A percentile compares a stretch with the other conserved stretches of the same genome.
Evolutionary conservation across 169 alveolate genomes (phyloP).

Genomic region (Plasmodium sp.): DNA sequence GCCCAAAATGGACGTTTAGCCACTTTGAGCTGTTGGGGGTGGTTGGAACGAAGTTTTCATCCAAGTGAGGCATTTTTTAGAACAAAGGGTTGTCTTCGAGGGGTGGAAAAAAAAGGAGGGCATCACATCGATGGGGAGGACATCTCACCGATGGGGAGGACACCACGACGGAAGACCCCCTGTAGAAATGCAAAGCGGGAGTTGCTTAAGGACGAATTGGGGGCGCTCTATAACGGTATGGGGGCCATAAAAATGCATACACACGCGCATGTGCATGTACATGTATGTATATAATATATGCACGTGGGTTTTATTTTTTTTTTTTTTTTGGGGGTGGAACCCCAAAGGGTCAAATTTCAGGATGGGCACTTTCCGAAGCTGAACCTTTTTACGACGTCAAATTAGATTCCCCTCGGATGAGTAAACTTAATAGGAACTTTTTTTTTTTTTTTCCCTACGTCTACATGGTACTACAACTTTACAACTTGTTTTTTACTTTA

Average conservation of each 20-base stretch:
- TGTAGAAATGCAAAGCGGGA: background rate
- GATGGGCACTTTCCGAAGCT: too few species aligned
- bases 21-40: background rate
- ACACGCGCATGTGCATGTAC: background rate
- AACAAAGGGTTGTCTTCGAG: background rate
- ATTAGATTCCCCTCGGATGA: too few species aligned
- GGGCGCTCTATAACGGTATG: background rate
- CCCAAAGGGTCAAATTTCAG: too few species aligned
- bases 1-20: background rate
- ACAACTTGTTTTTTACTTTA: background rate
- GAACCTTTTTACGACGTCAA: too few species aligned
- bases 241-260: background rate
- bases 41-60: background rate
- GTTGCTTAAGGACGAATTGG: background rate
- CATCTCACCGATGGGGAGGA: background rate
- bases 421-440: too few species aligned
- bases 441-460: background rate
- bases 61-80: background rate
- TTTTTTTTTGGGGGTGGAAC: too few species aligned
- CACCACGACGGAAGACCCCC: background rate
- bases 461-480: background rate
- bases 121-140: background rate
- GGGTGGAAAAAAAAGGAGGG: background rate
- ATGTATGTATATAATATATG: background rate
- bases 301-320: background rate